These are phyloP conservation scores for Pleurotus ostreatus DNA, from an alignment of 768 basidiomycete species.

Conservation along the genomic window DNA sequence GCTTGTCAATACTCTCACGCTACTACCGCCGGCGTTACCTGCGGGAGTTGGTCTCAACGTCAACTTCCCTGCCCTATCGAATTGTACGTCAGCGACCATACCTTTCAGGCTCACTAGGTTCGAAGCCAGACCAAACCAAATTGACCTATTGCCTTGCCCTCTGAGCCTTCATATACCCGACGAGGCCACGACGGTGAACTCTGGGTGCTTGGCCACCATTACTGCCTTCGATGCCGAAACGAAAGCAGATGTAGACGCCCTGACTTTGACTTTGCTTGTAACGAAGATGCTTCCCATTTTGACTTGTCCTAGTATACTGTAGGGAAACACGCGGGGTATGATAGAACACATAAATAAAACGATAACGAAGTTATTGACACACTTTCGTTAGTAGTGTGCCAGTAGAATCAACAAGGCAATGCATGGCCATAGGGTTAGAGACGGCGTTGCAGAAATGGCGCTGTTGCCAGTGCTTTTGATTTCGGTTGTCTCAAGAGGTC, in stretches of 20 bases:
- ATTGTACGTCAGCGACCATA: conserved; percentile 21
- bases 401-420: not conserved
- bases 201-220: conserved; percentile 27
- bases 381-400: not conserved
- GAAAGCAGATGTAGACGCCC: conserved; percentile 26
- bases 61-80: conserved; percentile 25
- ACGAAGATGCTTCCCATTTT: conserved; percentile 16
- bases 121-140: conserved; percentile 14
- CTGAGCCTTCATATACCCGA: conserved; percentile 22
- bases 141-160: conserved; percentile 28
- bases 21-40: conserved; percentile 24
- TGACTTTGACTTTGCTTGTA: conserved; percentile 21
- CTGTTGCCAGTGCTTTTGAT: conserved; percentile 9
- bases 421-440: not conserved
- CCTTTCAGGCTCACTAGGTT: conserved; percentile 29
- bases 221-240: conserved; percentile 22
- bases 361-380: not conserved
- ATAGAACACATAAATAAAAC: not conserved
- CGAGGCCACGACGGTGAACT: conserved; percentile 23
- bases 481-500: conserved; percentile 20
- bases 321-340: not conserved
- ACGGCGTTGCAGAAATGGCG: not conserved
- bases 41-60: conserved; percentile 27
- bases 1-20: conserved; percentile 18
- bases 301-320: conserved; percentile 11